Conservation (phyloP, 306 rosid genomes). For the Alnus rubra region DNA sequence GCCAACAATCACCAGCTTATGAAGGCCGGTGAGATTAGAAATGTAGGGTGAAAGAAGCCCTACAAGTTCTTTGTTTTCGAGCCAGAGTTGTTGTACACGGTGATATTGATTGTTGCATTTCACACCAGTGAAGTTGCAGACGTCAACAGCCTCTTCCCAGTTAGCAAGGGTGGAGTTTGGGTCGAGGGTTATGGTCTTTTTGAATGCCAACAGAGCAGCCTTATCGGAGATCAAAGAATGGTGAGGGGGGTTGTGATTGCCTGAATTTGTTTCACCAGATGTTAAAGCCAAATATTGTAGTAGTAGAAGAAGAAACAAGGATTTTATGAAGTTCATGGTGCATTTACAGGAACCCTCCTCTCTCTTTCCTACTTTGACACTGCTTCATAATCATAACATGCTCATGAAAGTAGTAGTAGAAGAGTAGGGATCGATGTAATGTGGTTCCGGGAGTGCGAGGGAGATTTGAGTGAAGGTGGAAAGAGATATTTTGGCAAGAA, state of each 20-base stretch:
- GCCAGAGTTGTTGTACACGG: conserved; percentile 27
- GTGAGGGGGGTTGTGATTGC: conserved; percentile 33
- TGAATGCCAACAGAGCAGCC: conserved; percentile 57
- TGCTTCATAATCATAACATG: not conserved
- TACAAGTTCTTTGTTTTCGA: conserved; percentile 20
- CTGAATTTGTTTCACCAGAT: conserved; percentile 21
- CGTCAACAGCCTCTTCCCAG: conserved; percentile 56
- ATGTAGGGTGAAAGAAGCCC: conserved; percentile 58
- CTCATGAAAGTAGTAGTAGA: not conserved
- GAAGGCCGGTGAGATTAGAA: conserved; percentile 71
- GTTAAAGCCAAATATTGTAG: conserved; percentile 39
- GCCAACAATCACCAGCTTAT: conserved; percentile 30
- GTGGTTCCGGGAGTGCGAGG: not conserved
- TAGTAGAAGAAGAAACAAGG: conserved; percentile 30
- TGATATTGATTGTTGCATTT: conserved; percentile 38
- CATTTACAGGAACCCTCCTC: not conserved
- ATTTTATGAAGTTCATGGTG: not conserved
- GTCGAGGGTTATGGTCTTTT: conserved; percentile 42
- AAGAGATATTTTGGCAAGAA: not conserved
- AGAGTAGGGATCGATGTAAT: not conserved
- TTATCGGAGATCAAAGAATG: conserved; percentile 50
- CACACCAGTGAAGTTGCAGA: conserved; percentile 60
- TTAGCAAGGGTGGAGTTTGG: conserved; percentile 50
- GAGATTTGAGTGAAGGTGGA: not conserved
- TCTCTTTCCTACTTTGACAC: not conserved